Conservation (phyloP, 2,329 filamentous ascomycete genomes). For the Trichoderma sp. region DNA sequence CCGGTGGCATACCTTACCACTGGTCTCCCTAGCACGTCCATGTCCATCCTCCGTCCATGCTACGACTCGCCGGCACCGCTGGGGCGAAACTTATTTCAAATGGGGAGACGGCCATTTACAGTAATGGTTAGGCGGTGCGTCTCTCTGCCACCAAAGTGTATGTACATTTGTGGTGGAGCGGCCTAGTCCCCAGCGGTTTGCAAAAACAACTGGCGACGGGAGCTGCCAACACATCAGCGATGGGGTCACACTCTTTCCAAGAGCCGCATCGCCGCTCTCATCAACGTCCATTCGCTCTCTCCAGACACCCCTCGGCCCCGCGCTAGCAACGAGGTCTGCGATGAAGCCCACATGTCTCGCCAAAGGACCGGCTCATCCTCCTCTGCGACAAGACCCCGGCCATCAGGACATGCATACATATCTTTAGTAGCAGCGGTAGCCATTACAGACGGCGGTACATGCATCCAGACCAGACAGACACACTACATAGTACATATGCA, state of each 20-base stretch:
- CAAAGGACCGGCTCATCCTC: conserved; percentile 45
- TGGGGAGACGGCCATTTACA: conserved; percentile 44
- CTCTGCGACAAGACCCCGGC: conserved; percentile 44
- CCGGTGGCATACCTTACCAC: conserved; percentile 14
- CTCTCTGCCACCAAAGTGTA: conserved; percentile 38
- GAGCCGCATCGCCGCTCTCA: conserved; percentile 68
- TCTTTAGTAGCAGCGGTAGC: neutral
- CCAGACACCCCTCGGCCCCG: conserved; percentile 51
- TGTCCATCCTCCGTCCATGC: conserved; percentile 8
- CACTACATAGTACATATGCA: conserved; percentile 15
- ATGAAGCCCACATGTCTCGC: conserved; percentile 63
- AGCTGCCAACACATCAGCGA: conserved; percentile 88
- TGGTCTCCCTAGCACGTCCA: neutral
- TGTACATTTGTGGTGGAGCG: conserved; percentile 61
- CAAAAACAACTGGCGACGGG: conserved; percentile 75
- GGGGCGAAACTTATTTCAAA: conserved; percentile 41
- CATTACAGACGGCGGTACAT: conserved; percentile 1
- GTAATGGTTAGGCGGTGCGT: conserved; percentile 45
- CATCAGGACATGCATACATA: conserved; percentile 17
- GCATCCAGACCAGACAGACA: conserved; percentile 7
- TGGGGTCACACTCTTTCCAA: conserved; percentile 64
- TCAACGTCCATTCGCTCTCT: conserved; percentile 48
- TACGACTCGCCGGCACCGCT: conserved; percentile 19
- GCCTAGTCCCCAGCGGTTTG: conserved; percentile 62
- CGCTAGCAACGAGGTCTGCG: conserved; percentile 56